A percentile compares a stretch with the other conserved stretches of the same genome.
phyloP scores from a whole-genome alignment of 306 rosid genomes.

The Biancaea sappan region DNA sequence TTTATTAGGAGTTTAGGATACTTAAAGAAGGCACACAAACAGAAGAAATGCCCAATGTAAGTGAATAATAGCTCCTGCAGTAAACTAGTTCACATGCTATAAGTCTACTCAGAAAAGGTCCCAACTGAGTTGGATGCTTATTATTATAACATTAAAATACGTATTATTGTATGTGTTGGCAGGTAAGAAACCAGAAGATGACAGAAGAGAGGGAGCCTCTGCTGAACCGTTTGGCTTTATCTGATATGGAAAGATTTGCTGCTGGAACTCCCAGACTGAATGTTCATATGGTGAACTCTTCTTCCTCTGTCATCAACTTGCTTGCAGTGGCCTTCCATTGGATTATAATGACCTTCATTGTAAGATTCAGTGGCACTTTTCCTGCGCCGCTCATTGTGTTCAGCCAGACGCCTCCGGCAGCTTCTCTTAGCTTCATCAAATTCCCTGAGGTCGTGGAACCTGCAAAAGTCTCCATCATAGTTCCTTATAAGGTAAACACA shows the following conservation, averaged over 20 bases:
- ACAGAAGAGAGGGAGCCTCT: slow-evolving; percentile 84
- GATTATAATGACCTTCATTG: slow-evolving; percentile 49
- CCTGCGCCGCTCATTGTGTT: slow-evolving; percentile 87
- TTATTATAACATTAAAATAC: slow-evolving; percentile 1
- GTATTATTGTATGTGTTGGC: slow-evolving; percentile 32
- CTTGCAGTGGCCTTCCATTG: slow-evolving; percentile 45
- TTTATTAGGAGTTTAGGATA: slow-evolving; percentile 13
- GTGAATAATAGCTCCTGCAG: slow-evolving; percentile 1
- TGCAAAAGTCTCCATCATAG: slow-evolving; percentile 33
- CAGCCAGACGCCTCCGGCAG: slow-evolving; percentile 81
- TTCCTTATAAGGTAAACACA: neutral
- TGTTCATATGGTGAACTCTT: slow-evolving; percentile 38
- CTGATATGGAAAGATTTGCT: slow-evolving; percentile 59
- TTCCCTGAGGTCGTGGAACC: slow-evolving; percentile 86
- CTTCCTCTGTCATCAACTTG: slow-evolving; percentile 49
- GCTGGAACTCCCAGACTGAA: slow-evolving; percentile 45
- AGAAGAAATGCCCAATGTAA: neutral
- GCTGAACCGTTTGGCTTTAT: slow-evolving; percentile 34
- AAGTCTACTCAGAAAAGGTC: slow-evolving; percentile 4
- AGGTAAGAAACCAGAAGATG: slow-evolving; percentile 40
- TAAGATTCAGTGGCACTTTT: slow-evolving; percentile 49
- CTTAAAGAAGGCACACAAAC: slow-evolving; percentile 5
- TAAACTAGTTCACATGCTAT: neutral
- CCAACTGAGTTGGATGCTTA: slow-evolving; percentile 33
- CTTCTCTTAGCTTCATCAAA: slow-evolving; percentile 94